Percentiles rank a stretch among this genome's conserved stretches.
These are phyloP conservation scores for Hygrophorus russula DNA, from an alignment of 768 basidiomycete genomes.

Conservation along the genomic window DNA sequence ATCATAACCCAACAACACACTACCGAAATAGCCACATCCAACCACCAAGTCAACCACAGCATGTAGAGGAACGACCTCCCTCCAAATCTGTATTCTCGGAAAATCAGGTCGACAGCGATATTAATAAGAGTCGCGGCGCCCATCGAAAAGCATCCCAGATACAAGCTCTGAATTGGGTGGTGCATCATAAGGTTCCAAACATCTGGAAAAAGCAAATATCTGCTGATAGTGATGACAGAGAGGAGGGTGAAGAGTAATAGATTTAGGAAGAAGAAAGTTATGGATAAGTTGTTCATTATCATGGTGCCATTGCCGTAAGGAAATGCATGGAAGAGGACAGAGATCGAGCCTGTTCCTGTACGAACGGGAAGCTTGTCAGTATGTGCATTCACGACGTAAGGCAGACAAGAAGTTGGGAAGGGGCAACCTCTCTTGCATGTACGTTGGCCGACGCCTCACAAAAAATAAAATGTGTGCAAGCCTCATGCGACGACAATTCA, in stretches of 20 bases:
- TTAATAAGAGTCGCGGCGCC: slow-evolving; percentile 48
- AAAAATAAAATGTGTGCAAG: too few relatives aligned
- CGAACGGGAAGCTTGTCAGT: slow-evolving; percentile 29
- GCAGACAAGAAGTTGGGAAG: too few relatives aligned
- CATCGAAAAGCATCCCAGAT: slow-evolving; percentile 44
- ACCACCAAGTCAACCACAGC: slow-evolving; percentile 60
- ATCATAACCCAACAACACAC: too few relatives aligned
- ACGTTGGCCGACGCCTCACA: too few relatives aligned
- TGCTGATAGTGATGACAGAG: slow-evolving; percentile 35
- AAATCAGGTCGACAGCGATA: slow-evolving; percentile 33
- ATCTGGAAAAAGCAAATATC: slow-evolving; percentile 33
- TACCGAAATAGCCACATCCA: slow-evolving; percentile 39
- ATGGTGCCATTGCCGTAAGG: slow-evolving; percentile 32
- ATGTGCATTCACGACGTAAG: too few relatives aligned
- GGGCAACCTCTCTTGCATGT: too few relatives aligned
- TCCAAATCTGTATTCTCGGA: slow-evolving; percentile 33
- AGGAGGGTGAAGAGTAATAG: slow-evolving; percentile 43
- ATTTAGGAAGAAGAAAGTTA: slow-evolving; percentile 57
- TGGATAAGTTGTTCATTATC: slow-evolving; percentile 24
- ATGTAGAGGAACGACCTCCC: slow-evolving; percentile 40
- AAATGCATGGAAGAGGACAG: slow-evolving; percentile 33
- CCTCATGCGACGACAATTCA: too few relatives aligned
- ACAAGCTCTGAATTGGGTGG: slow-evolving; percentile 35
- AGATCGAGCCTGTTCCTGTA: slow-evolving; percentile 46
- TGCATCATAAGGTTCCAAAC: slow-evolving; percentile 32